These are phyloP conservation scores for Chalciporus pseudorubinellus DNA, from an alignment of 768 basidiomycete genomes.

Conservation along the genomic window DNA sequence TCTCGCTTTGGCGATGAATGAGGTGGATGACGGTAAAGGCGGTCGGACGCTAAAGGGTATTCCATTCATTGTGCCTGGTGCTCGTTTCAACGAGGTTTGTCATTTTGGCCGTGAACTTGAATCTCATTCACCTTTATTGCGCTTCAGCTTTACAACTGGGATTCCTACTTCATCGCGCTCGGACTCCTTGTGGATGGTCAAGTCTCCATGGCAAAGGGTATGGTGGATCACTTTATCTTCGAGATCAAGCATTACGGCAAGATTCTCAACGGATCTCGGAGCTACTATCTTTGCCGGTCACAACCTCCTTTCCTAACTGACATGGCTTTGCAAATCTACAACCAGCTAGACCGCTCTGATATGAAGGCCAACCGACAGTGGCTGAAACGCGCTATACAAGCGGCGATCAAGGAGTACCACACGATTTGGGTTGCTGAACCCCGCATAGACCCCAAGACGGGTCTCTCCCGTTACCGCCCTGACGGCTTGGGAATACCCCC, in stretches of 20 bases:
- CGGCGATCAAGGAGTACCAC: slow-evolving; percentile 99
- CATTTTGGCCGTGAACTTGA: neutral
- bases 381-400: slow-evolving; percentile 94
- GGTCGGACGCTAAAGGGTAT: slow-evolving; percentile 86
- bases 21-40: slow-evolving; percentile 75
- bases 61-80: slow-evolving; percentile 96
- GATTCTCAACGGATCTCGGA: slow-evolving; percentile 94
- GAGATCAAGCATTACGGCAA: slow-evolving; percentile 98
- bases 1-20: slow-evolving; percentile 92
- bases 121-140: slow-evolving; percentile 3
- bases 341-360: slow-evolving; percentile 87
- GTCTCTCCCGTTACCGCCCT: slow-evolving; percentile 91
- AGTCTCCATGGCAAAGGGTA: slow-evolving; percentile 91
- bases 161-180: slow-evolving; percentile 91
- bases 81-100: slow-evolving; percentile 87
- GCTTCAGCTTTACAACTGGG: slow-evolving; percentile 86
- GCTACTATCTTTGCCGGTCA: slow-evolving; percentile 91
- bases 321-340: slow-evolving; percentile 97
- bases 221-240: slow-evolving; percentile 99
- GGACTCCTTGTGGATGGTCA: slow-evolving; percentile 95
- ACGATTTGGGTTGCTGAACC: slow-evolving; percentile 95
- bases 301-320: slow-evolving; percentile 99
- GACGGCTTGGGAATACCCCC: slow-evolving; percentile 95
- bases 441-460: slow-evolving; percentile 91
- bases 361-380: slow-evolving; percentile 75